Evolutionary conservation across 139 green algal genomes (phyloP), one percentile per base, ranked within the genome.

Genomic region (Chlamydomonas incerta): DNA sequence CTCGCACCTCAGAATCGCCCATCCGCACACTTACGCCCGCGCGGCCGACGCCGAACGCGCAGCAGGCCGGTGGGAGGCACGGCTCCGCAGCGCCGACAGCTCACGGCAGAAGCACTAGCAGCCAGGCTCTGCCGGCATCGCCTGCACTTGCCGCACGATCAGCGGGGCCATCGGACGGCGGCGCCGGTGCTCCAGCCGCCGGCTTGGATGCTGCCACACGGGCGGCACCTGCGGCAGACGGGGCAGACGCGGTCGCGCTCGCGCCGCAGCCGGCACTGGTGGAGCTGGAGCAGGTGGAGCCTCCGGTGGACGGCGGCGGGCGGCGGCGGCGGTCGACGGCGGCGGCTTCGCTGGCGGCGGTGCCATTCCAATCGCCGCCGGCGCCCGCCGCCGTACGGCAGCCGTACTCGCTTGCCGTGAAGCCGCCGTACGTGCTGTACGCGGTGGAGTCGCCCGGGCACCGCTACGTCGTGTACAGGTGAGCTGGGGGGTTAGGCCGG

Each of bases 1-100:
- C 74, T 31, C 57, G 74, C 24, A 82, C 74, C 33, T 82, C 74
- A 0, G 74, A 82, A 0, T 46, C 31, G 6, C 74, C 74, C 57
- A 82, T 82, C 41, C 18, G 55, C 55, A 62, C 55, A 2, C 55
- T 23, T 10, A 50, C 41, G 41, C 6, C 41, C 6, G 41, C 8
- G 41, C 41, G 41, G 41, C 41, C 41, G n/a, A n/a, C n/a, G 6
- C 41, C 41, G 6, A 50, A 50, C 6, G 41, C 41, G 8, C 41
- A 8, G 41, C 41, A 50, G 41, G 6, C 41, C 8, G 41, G 8
- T 8, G 6, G 8, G 41, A 8, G 41, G 6, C 41, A 50, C 8
- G 6, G 41, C 41, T 8, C 41, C 8, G 41, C 41, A 50, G 41
- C 41, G n/a, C n/a, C n/a, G n/a, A n/a, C n/a, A n/a, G n/a, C n/a